Conservation (phyloP, 148 eudicot species). For the Vaccinium macrocarpon region DNA sequence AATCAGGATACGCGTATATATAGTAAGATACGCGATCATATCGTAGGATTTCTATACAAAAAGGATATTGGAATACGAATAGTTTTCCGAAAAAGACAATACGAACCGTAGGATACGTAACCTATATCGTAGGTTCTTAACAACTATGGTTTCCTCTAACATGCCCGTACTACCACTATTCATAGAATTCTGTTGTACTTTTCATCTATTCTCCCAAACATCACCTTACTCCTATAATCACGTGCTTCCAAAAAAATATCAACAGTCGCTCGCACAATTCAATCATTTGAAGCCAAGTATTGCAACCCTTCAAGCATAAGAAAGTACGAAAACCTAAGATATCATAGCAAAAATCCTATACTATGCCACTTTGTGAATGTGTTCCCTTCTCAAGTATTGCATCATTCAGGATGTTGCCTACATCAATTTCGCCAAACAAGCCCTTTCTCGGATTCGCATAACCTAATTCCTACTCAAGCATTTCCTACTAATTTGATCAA, state of each 20-base stretch:
- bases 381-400: constrained; percentile 14
- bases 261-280: too few relatives aligned
- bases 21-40: too few relatives aligned
- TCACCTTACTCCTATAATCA: background rate
- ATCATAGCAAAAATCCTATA: constrained; percentile 47
- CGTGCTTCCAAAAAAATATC: background rate
- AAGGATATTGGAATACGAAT: too few relatives aligned
- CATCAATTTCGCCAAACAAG: background rate
- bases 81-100: too few relatives aligned
- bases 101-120: too few relatives aligned
- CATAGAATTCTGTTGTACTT: background rate
- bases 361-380: constrained; percentile 21
- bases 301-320: background rate
- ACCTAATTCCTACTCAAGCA: background rate
- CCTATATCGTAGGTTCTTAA: too few relatives aligned
- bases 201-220: background rate
- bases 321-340: background rate
- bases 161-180: background rate
- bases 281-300: background rate
- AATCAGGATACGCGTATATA: too few relatives aligned
- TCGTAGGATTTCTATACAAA: too few relatives aligned
- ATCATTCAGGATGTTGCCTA: background rate
- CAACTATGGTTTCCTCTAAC: background rate
- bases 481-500: background rate
- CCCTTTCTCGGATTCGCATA: background rate